Base-by-base conservation (phyloP, 192 early-diverging fungal species). In the Spizellomyces punctatus region DNA sequence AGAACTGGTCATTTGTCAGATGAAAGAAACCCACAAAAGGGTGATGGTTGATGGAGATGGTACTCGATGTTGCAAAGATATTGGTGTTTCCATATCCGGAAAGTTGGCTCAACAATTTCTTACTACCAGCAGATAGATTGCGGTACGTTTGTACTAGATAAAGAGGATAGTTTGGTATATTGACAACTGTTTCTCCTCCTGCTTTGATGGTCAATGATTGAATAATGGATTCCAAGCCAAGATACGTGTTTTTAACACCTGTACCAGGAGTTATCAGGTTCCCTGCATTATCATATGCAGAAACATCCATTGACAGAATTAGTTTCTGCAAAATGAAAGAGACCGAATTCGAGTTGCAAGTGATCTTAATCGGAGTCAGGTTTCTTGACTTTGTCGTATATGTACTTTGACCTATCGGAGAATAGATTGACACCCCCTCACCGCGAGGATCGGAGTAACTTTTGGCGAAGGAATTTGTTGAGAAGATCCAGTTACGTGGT, bases 11-110 rank as follows among this genome's bases (percentile, higher is more conserved):
- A 4, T 50, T 50, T n/a, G 60, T 57, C 6, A 50, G 60, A 22
- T 72, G 45, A 64, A 63, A 64, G 47, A 60, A 69, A 12, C 67
- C 67, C 0, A 69, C 22, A 19, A 10, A 62, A 19, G 67, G 67
- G 36, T 69, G 67, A 5, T 45, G 41, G 57, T 27, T 61, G 9
- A 69, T 52, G n/a, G 1, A 5, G 17, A 46, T 43, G 10, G 67
- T 69, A n/a, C n/a, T n/a, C 3, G 55, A 16, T 60, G 54, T 6
- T 10, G 9, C 14, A 36, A 69, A 69, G 10, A 69, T 45, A 36
- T 69, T 61, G 1, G 67, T 62, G 6, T 59, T 62, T 0, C 67
- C 67, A 46, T 61, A 69, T 2, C 67, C 67, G 45, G 10, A 50
- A 1, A 69, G 6, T 2, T 69, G 58, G 10, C 6, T n/a, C 9